Conservation (phyloP, 1,139 yeast species). For the Citeromyces hawaiiensis region DNA sequence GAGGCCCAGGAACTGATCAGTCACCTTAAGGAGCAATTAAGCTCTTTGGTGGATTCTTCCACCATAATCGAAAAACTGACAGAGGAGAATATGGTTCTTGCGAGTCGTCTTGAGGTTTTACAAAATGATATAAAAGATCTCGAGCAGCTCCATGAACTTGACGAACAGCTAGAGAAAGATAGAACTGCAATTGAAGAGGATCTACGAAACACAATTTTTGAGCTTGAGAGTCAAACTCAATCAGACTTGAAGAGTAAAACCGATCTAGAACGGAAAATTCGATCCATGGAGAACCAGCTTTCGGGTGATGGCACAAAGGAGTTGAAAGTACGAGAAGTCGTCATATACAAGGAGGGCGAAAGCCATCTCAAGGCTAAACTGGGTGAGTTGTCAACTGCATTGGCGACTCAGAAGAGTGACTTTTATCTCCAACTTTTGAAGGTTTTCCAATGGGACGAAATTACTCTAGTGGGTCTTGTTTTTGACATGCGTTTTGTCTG, state of each 20-base stretch:
- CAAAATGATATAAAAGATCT: constrained; percentile 37
- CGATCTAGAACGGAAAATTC: neutral
- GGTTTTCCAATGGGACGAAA: neutral
- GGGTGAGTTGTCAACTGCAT: neutral
- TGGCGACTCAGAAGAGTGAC: neutral
- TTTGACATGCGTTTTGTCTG: neutral
- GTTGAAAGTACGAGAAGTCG: neutral
- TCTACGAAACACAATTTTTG: constrained; percentile 28
- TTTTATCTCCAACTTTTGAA: neutral
- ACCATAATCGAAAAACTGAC: constrained; percentile 42
- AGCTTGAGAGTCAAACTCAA: constrained; percentile 15
- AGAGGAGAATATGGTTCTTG: constrained; percentile 34
- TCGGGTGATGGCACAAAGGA: neutral
- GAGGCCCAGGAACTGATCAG: constrained; percentile 27
- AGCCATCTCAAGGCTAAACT: neutral
- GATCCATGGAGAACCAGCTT: neutral
- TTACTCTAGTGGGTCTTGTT: neutral
- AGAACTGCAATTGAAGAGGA: constrained; percentile 45
- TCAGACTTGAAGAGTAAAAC: neutral
- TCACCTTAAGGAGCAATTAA: constrained; percentile 31
- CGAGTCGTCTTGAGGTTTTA: constrained; percentile 23
- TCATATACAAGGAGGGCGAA: neutral
- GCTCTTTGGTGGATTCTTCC: constrained; percentile 26
- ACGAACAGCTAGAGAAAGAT: constrained; percentile 47
- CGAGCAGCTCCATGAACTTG: constrained; percentile 45